Conservation (phyloP, 2,329 filamentous ascomycete genomes). For the Microcera coccophila region DNA sequence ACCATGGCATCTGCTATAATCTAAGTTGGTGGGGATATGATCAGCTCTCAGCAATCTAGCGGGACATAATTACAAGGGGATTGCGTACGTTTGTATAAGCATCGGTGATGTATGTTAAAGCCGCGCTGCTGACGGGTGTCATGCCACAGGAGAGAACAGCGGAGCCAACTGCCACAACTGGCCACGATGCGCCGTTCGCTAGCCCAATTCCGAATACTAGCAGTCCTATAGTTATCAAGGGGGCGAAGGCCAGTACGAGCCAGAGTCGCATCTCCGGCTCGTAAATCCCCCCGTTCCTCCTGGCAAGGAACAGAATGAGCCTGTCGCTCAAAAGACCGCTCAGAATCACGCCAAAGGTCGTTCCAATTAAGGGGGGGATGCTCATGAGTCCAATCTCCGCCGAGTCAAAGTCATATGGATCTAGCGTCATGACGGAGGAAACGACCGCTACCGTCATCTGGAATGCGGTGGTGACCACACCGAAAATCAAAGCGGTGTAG, state of each 20-base stretch:
- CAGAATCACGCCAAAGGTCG: slow-evolving; percentile 29
- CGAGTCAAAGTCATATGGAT: slow-evolving; percentile 38
- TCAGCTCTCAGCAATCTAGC: not conserved
- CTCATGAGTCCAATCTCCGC: slow-evolving; percentile 37
- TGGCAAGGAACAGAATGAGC: slow-evolving; percentile 33
- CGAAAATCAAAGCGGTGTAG: slow-evolving; percentile 5
- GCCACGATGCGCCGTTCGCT: slow-evolving; percentile 1
- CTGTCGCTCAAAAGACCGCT: slow-evolving; percentile 36
- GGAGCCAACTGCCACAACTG: slow-evolving; percentile 32
- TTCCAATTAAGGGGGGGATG: slow-evolving; percentile 38
- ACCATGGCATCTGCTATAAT: slow-evolving; percentile 46
- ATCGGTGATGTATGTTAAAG: slow-evolving; percentile 38
- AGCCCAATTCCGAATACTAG: slow-evolving; percentile 6
- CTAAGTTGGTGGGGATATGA: slow-evolving; percentile 18
- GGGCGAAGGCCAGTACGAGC: slow-evolving; percentile 18
- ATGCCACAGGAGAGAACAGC: slow-evolving; percentile 36
- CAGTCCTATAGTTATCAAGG: slow-evolving; percentile 1
- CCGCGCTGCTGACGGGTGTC: slow-evolving; percentile 29
- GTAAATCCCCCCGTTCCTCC: slow-evolving; percentile 36
- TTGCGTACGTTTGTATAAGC: slow-evolving; percentile 33
- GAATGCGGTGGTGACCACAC: not conserved
- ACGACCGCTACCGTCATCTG: slow-evolving; percentile 1
- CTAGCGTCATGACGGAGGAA: not conserved
- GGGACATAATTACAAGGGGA: not conserved
- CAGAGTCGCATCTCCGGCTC: slow-evolving; percentile 45